phyloP scores from a whole-genome alignment of 768 basidiomycete genomes.

The Boletus patriciae region DNA sequence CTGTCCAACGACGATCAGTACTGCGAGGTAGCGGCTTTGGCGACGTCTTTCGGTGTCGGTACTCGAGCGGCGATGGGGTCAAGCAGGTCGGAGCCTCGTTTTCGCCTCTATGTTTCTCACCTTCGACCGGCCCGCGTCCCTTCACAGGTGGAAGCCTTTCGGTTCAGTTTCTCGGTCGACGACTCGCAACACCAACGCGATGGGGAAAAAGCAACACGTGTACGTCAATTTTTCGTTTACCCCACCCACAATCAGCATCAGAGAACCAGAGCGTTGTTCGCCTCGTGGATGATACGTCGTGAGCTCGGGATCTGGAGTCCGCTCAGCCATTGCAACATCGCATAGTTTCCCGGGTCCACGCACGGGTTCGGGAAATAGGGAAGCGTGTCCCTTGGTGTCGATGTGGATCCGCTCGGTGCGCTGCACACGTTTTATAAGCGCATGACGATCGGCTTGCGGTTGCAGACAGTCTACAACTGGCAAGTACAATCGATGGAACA shows the following conservation, averaged over 20 bases:
- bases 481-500: not conserved
- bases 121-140: not conserved
- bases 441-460: not conserved
- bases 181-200: not conserved
- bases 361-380: constrained; percentile 8
- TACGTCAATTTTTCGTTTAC: not conserved
- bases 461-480: constrained; percentile 4
- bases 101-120: not conserved
- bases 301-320: constrained; percentile 11
- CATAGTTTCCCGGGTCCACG: constrained; percentile 2
- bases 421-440: not conserved
- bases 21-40: too few relatives aligned
- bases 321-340: constrained; percentile 2
- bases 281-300: constrained; percentile 2
- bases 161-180: constrained; percentile 9
- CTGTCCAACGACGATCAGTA: too few relatives aligned
- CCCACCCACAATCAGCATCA: not conserved
- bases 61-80: too few relatives aligned
- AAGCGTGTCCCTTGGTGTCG: constrained; percentile 5
- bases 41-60: too few relatives aligned
- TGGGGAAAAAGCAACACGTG: not conserved
- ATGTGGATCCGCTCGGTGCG: constrained; percentile 9
- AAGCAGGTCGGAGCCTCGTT: not conserved
- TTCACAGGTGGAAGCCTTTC: constrained; percentile 10
- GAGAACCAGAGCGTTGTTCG: not conserved